Base-by-base conservation (phyloP, 805 yeast species). In the Ogataea henricii region DNA sequence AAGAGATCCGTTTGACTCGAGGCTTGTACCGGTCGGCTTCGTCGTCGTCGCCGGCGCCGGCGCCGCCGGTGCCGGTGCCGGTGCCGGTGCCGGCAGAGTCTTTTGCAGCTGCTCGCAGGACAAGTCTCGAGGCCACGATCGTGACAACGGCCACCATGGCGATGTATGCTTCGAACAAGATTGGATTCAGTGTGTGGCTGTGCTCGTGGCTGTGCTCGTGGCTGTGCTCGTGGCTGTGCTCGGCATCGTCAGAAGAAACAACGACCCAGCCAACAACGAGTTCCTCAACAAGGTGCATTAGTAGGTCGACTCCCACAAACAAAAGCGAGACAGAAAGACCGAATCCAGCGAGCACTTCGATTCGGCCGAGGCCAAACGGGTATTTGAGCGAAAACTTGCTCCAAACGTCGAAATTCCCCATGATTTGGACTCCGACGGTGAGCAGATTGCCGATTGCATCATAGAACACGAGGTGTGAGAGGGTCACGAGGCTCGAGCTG, bases 371-470 rank as follows among this genome's bases (percentile, higher is more conserved):
- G 0, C 98, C 99, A 72, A 92, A 92, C 0, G 99, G 99, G 54
- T 82, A 87, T 12, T 83, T 82, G 26, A 94, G 72, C 1, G 96
- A 87, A 6, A 91, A 79, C 47, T 79, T 81, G 54, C 79, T 82
- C 97, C 98, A 94, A 5, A 87, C 95, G 54, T 89, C 95, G 66
- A 92, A 92, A 62, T 91, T 94, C n/a, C 89, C 78, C 79, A 92
- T 78, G 10, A 89, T 76, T 49, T 85, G 89, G 6, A 89, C 96
- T 14, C 78, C 66, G 0, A 87, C 85, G 2, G 85, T 75, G 13
- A 86, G 73, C 1, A 84, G 58, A 34, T 89, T 85, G 1, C 95
- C 90, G 30, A 90, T 68, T 0, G 96, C 81, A 65, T 92, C 97
- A 65, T 89, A 92, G 51, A 90, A 85, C 6, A 91, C 75, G 50